Conservation (phyloP, 2,329 filamentous ascomycete species). For the Claviceps quebecensis region DNA sequence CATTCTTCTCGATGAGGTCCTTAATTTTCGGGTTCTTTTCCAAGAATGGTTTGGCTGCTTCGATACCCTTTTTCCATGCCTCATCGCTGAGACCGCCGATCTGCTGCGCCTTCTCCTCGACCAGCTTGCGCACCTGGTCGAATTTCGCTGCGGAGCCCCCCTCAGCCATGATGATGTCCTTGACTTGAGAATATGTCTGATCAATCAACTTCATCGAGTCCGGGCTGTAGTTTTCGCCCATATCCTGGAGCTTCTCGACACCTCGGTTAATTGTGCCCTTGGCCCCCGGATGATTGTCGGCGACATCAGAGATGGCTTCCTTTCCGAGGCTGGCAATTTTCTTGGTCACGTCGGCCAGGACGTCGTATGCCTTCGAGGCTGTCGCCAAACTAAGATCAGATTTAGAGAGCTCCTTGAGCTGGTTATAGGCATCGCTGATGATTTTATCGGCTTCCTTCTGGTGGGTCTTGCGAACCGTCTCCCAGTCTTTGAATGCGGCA, state of each 20-base stretch:
- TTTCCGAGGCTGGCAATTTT: conserved; percentile 47
- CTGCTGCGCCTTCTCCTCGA: conserved; percentile 57
- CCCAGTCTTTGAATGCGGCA: conserved; percentile 54
- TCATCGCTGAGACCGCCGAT: conserved; percentile 55
- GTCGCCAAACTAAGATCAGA: conserved; percentile 48
- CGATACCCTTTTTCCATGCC: conserved; percentile 56
- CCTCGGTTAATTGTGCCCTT: conserved; percentile 60
- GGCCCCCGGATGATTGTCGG: conserved; percentile 59
- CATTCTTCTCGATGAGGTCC: conserved; percentile 57
- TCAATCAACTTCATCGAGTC: conserved; percentile 66
- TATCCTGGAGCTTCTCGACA: conserved; percentile 53
- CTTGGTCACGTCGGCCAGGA: conserved; percentile 47
- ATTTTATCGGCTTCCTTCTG: conserved; percentile 56
- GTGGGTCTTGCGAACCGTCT: conserved; percentile 53
- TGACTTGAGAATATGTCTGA: conserved; percentile 53
- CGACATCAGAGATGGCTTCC: conserved; percentile 48
- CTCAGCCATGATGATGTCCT: conserved; percentile 46
- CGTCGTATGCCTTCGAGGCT: conserved; percentile 44
- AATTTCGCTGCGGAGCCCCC: conserved; percentile 41
- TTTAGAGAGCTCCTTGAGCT: conserved; percentile 48
- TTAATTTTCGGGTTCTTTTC: conserved; percentile 68
- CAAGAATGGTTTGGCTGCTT: conserved; percentile 56
- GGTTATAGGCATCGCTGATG: conserved; percentile 50
- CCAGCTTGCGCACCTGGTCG: conserved; percentile 43
- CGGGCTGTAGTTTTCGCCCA: conserved; percentile 57